Percentiles rank a stretch among this genome's conserved stretches.
These are phyloP conservation scores for Populus tremula DNA, from an alignment of 345 rosid genomes.

Conservation along the genomic window DNA sequence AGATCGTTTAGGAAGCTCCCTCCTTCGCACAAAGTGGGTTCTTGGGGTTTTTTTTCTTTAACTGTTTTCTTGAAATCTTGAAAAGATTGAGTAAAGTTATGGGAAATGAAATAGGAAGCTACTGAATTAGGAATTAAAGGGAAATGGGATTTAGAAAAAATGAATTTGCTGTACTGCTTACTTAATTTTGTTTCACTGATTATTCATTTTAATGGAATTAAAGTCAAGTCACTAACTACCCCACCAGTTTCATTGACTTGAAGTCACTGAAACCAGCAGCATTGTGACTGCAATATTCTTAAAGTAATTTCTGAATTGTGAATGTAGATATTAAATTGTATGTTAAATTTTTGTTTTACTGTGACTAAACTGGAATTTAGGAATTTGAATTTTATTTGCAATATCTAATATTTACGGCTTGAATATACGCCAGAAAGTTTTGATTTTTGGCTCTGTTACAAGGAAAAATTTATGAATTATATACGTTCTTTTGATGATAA, in stretches of 20 bases:
- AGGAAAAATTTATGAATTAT: not conserved
- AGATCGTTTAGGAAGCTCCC: conserved; percentile 73
- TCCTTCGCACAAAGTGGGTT: conserved; percentile 63
- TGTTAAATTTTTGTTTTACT: not conserved
- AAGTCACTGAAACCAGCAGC: not conserved
- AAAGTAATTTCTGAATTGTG: not conserved
- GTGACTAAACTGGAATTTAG: not conserved
- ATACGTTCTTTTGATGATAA: not conserved
- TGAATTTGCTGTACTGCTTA: no score
- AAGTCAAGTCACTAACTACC: not conserved
- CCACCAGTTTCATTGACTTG: not conserved
- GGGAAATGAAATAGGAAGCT: not conserved
- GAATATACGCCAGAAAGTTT: not conserved
- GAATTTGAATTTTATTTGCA: not conserved
- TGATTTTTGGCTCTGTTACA: no score
- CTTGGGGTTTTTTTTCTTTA: not conserved
- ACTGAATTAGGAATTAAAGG: not conserved
- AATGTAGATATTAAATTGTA: not conserved
- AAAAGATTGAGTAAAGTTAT: not conserved
- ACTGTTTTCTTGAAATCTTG: not conserved
- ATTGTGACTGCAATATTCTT: not conserved
- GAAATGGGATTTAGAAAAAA: no score
- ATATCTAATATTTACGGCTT: not conserved
- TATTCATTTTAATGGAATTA: not conserved
- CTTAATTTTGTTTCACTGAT: not conserved